These are phyloP conservation scores for Thalassia testudinum DNA, from an alignment of 116 monocot genomes.

Conservation along the genomic window DNA sequence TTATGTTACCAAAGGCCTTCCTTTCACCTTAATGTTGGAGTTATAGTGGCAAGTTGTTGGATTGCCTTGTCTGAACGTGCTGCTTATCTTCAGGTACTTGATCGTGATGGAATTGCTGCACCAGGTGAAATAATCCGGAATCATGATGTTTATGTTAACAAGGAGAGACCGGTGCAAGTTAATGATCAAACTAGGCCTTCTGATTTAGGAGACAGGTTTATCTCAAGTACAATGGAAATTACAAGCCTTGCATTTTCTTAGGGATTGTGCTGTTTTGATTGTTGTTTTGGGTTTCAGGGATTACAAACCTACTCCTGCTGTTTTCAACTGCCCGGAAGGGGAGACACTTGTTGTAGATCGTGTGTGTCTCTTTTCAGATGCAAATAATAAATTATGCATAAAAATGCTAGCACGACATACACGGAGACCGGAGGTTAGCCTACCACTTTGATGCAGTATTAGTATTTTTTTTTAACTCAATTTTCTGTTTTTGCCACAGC, in stretches of 20 bases:
- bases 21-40: too few relatives aligned
- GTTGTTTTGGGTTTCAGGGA: conserved; percentile 13
- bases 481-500: conserved; percentile 17
- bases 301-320: conserved; percentile 31
- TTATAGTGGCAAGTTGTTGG: too few relatives aligned
- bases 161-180: conserved; percentile 46
- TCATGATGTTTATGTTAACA: conserved; percentile 70
- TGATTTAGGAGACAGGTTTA: conserved; percentile 9
- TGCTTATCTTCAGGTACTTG: conserved; percentile 42
- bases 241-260: background rate
- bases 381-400: conserved; percentile 45
- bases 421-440: conserved; percentile 74
- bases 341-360: conserved; percentile 83
- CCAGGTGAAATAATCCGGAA: conserved; percentile 82
- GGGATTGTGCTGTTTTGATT: too few relatives aligned
- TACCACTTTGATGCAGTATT: background rate
- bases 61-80: too few relatives aligned
- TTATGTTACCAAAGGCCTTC: too few relatives aligned
- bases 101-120: conserved; percentile 84
- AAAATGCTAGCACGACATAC: conserved; percentile 79
- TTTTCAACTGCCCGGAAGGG: conserved; percentile 72
- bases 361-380: conserved; percentile 56
- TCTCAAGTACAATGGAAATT: background rate
- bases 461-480: background rate
- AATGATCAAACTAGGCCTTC: conserved; percentile 10